Base-by-base conservation (phyloP, 163 green algal genomes). In the Scenedesmus sp. region DNA sequence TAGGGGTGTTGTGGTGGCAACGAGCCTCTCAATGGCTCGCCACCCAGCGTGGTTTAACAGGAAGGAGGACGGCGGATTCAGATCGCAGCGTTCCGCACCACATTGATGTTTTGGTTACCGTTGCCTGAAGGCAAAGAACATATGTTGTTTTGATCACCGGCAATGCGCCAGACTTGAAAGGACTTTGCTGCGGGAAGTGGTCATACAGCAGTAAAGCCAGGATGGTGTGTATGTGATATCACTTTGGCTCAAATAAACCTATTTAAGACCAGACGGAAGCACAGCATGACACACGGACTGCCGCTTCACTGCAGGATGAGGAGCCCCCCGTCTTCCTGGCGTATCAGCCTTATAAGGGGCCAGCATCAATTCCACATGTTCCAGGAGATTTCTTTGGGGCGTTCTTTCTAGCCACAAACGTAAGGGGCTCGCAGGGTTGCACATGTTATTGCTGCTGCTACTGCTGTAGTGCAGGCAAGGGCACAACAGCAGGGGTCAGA, bases 381-480 rank as follows among this genome's bases (percentile, higher is more conserved):
- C 86, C 87, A 1, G 94, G 81, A 5, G 94, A 96, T 4, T 94
- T 95, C 56, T 96, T 96, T 59, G 94, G 91, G 6, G 94, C 94
- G 0, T 96, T 96, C 91, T 96, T 96, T 83, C 83, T 96, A 35
- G 94, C 93, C n/a, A 94, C 90, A 30, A 96, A 96, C 89, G 93
- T 95, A 72, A 93, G 65, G 30, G 65, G 9, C 89, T 37, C 26
- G 37, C 73, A 30, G 18, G n/a, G 22, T 13, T 56, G 44, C 22
- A n/a, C 51, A n/a, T n/a, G n/a, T 59, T 33, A 6, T n/a, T 59
- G 76, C 76, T 83, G 76, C 76, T 51, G 73, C 35, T 53, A 51
- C 35, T 83, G 42, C 40, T 83, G 76, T 53, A 53, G 65, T 76
- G 65, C 65, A 40, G 76, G 42, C 40, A 53, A 12, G 12, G 43